A percentile compares a stretch with the other conserved stretches of the same genome.
These are phyloP conservation scores for Claviceps africana DNA, from an alignment of 2,329 filamentous ascomycete genomes.

Conservation along the genomic window DNA sequence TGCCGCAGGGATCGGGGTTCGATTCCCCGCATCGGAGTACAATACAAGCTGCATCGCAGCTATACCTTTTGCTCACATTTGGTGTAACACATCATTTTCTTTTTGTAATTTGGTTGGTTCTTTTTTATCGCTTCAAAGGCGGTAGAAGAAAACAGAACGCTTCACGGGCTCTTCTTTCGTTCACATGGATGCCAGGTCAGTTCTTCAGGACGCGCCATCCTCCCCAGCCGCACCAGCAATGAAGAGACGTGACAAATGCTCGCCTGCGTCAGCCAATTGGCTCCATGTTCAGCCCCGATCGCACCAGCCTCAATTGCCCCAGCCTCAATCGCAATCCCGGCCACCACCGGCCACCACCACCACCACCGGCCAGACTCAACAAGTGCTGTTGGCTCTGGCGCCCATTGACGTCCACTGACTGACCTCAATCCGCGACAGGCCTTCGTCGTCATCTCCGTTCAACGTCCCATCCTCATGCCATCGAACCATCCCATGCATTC, in stretches of 20 bases:
- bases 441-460: background rate
- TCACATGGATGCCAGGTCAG: too few relatives aligned
- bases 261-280: background rate
- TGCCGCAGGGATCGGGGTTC: constrained; percentile 8
- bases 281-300: background rate
- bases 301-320: too few relatives aligned
- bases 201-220: too few relatives aligned
- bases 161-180: background rate
- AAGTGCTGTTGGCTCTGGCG: background rate
- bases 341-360: too few relatives aligned
- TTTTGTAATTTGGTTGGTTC: too few relatives aligned
- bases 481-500: constrained; percentile 1
- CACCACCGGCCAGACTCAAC: background rate
- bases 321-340: too few relatives aligned
- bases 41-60: too few relatives aligned
- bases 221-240: too few relatives aligned
- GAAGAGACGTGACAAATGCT: too few relatives aligned
- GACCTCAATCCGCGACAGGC: background rate
- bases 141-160: background rate
- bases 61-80: too few relatives aligned
- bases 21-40: constrained; percentile 9
- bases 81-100: too few relatives aligned
- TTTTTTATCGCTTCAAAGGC: background rate
- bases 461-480: background rate
- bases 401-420: background rate